Conservation (phyloP, 2,329 filamentous ascomycete genomes). For the Diplodia corticola region DNA sequence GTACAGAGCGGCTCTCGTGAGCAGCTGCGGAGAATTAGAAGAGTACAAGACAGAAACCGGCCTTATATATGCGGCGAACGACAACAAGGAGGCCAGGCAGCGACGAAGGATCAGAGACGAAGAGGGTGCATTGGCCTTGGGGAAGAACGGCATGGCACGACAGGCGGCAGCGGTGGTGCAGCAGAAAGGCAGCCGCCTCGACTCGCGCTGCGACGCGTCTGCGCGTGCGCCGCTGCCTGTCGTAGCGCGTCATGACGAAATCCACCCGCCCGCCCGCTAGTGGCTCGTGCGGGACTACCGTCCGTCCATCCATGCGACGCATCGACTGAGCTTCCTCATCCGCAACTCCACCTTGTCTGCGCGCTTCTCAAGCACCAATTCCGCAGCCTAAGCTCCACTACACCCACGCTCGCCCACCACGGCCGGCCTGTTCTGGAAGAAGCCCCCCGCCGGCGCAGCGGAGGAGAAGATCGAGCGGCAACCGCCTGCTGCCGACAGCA, state of each 20-base stretch:
- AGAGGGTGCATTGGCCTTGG: background rate
- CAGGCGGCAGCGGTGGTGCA: constrained; percentile 23
- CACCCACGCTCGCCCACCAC: constrained; percentile 10
- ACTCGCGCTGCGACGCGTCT: constrained; percentile 28
- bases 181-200: constrained; percentile 29
- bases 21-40: constrained; percentile 22
- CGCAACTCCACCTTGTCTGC: background rate
- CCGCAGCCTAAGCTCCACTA: background rate
- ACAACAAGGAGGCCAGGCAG: constrained; percentile 7
- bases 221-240: constrained; percentile 30
- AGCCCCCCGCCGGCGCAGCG: constrained; percentile 5
- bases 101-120: constrained; percentile 1
- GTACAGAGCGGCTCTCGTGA: constrained; percentile 22
- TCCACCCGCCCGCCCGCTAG: background rate
- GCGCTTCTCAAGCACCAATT: background rate
- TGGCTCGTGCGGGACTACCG: background rate
- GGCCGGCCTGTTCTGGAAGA: constrained; percentile 25
- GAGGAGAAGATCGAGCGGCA: constrained; percentile 8
- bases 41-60: background rate
- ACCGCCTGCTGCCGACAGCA: constrained; percentile 12
- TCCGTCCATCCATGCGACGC: constrained; percentile 1
- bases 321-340: constrained; percentile 6
- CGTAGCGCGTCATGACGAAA: constrained; percentile 22
- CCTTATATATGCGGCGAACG: background rate
- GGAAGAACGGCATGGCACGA: constrained; percentile 12